Evolutionary conservation across 495 filamentous ascomycete genomes (phyloP), one percentile per base, ranked within the genome.

Genomic region (Trichoderma asperelloides): DNA sequence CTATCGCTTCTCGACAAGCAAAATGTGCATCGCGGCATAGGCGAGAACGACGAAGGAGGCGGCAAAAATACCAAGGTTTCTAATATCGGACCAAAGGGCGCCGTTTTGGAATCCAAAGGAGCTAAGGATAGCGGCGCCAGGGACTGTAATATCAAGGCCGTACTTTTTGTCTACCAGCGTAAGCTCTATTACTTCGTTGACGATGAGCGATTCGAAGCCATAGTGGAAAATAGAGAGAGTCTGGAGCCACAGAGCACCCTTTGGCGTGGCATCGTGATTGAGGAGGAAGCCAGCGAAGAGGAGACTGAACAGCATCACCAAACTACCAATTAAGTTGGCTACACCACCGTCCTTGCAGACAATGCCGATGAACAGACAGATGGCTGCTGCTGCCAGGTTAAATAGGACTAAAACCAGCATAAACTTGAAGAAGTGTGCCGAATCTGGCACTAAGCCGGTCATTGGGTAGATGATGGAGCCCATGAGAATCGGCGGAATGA

Each of bases 221-320:
- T 96, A 99, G 75, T 99, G 95, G 86, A 98, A 99, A 70, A 99
- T 99, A 23, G 93, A 97, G n/a, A 97, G 82, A 80, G 93, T 79
- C 79, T 99, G 96, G 43, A 98, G 74, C 95, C 95, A 99, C 66
- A 91, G 72, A 9, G 91, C 89, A 9, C 87, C 86, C 47, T 83
- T 78, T 4, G 95, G 95, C 67, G 98, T 98, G 16, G 90, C 91
- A 73, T 97, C 86, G 72, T 96, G 93, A 74, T 99, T 99, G 62
- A 99, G 84, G 63, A 99, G 78, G 40, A 98, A 81, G 67, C 95
- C 95, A 0, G 92, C 93, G 77, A 99, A 97, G 0, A 99, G 84
- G 71, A 99, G 78, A 72, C 90, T 95, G 80, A 99, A 99, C 39
- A 99, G 84, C 95, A 99, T 99, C 63, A 98, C 92, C 71, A 99